Conservation (phyloP, 306 rosid species). For the Luffa aegyptiaca region DNA sequence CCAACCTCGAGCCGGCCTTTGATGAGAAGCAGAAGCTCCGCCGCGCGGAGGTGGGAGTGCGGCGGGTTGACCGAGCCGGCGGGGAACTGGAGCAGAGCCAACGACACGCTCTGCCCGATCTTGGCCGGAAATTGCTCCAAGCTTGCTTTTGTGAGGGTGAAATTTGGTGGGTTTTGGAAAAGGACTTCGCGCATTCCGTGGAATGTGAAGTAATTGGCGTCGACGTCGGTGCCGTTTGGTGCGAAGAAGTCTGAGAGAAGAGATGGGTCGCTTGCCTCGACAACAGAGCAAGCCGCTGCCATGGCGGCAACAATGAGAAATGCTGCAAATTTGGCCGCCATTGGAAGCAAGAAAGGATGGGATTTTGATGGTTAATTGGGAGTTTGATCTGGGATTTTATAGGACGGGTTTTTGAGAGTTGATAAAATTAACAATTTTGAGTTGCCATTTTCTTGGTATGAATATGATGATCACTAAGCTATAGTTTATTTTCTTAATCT, state of each 20-base stretch:
- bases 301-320: not conserved
- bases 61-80: conserved; percentile 21
- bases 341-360: not conserved
- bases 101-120: conserved; percentile 16
- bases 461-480: not conserved
- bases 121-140: conserved; percentile 6
- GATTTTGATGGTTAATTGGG: not conserved
- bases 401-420: not conserved
- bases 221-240: not conserved
- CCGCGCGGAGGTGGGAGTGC: conserved; percentile 20
- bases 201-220: conserved; percentile 12
- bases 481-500: not conserved
- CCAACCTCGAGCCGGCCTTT: conserved; percentile 25
- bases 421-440: not conserved
- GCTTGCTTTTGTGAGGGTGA: conserved; percentile 8
- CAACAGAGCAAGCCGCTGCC: not conserved
- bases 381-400: not conserved
- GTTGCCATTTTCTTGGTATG: not conserved
- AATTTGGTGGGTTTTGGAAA: not conserved
- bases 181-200: conserved; percentile 2
- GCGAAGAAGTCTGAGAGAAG: conserved; percentile 13
- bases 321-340: conserved; percentile 1
- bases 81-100: conserved; percentile 13
- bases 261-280: conserved; percentile 6
- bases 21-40: conserved; percentile 23